Base-by-base conservation (phyloP, 768 basidiomycete genomes). In the Epithele typhae region DNA sequence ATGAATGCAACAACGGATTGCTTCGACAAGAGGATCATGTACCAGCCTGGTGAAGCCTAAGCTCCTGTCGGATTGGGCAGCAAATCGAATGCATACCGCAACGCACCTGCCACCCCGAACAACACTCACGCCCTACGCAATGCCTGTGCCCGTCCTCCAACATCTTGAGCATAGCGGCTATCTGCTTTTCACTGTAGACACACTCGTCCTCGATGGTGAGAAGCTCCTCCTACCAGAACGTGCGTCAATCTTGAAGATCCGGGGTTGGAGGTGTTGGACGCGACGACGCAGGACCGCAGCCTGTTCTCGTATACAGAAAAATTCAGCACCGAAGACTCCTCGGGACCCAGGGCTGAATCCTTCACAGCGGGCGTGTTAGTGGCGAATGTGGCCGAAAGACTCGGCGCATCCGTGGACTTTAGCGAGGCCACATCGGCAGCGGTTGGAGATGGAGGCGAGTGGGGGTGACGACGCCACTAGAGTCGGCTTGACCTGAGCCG, bases 241-340 rank as follows among this genome's bases (percentile, higher is more conserved):
- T 92, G 33, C 95, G 65, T 99, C 93, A 43, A 99, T 84, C 71
- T 93, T 96, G 60, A 97, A 78, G 46, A 99, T 90, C 17, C 89
- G 79, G 90, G 87, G 49, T 91, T 89, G n/a, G 87, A 81, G 1
- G 90, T 79, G 67, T 92, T 92, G 34, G 89, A 93, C 2, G 89
- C 93, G 50, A 97, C 82, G 43, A 99, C 80, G 69, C 83, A 97
- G 75, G 95, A 92, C 14, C 91, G 84, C 19, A 84, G 75, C 46
- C 83, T 81, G 58, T 92, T 97, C 70, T 99, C 95, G 64, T 96
- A 97, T 3, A 98, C 70, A 25, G 91, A 85, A 69, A 91, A 93
- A 61, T 92, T 93, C 64, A 73, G 66, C 1, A 61, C 59, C 34
- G 68, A 54, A 1, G 53, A 47, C 40, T 59, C 59, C 6, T 55